These are phyloP conservation scores for Leishmania guyanensis DNA, from an alignment of 208 protist species.

Conservation along the genomic window DNA sequence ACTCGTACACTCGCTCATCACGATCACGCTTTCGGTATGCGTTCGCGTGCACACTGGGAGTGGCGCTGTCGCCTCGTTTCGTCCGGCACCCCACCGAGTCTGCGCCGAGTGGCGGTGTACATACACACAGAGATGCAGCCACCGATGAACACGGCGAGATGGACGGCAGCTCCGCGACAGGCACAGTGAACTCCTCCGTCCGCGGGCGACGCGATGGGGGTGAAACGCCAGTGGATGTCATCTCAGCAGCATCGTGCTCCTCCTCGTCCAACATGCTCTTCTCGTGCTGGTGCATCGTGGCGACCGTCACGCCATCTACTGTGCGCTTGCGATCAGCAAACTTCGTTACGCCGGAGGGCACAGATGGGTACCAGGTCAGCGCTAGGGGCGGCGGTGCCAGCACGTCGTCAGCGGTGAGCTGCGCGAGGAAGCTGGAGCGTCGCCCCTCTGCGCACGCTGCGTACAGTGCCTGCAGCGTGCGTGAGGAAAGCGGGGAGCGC, in stretches of 20 bases:
- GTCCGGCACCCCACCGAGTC: not conserved
- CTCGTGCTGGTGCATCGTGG: constrained; percentile 8
- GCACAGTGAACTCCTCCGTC: not conserved
- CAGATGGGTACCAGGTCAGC: constrained; percentile 43
- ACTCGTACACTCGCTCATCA: constrained; percentile 37
- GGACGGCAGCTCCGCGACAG: not conserved
- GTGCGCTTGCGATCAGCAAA: constrained; percentile 31
- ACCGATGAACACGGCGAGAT: not conserved
- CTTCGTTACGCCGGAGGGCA: constrained; percentile 5
- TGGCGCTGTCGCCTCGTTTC: not conserved
- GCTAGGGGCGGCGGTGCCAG: constrained; percentile 41
- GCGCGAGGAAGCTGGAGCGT: constrained; percentile 13
- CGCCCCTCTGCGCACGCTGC: constrained; percentile 22
- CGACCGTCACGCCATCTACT: not conserved
- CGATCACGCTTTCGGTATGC: constrained; percentile 28
- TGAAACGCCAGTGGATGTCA: not conserved
- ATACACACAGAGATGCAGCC: not conserved
- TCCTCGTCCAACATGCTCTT: constrained; percentile 15
- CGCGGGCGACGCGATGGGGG: constrained; percentile 10
- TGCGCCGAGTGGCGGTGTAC: not conserved
- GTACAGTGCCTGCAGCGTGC: constrained; percentile 34
- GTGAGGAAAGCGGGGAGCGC: constrained; percentile 39
- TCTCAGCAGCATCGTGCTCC: not conserved
- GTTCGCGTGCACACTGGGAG: too few relatives aligned
- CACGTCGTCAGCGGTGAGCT: constrained; percentile 41